Percentiles rank a stretch among this genome's conserved stretches.
These are phyloP conservation scores for Tylopilus felleus DNA, from an alignment of 768 basidiomycete genomes.

Conservation along the genomic window DNA sequence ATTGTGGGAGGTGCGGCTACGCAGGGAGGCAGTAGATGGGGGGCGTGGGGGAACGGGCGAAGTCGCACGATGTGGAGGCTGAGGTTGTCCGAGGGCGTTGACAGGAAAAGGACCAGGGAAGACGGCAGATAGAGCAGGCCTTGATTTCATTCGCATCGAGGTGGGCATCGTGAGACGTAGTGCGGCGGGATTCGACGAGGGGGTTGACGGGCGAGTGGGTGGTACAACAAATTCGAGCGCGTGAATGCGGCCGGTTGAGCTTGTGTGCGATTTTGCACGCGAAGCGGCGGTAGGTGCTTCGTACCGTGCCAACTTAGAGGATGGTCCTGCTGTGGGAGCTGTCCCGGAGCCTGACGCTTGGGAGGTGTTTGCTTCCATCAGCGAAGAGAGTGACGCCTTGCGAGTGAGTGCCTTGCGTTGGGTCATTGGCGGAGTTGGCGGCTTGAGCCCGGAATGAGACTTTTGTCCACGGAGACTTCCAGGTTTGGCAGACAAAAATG, in stretches of 20 bases:
- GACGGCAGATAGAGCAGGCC: constrained; percentile 73
- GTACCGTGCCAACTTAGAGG: constrained; percentile 51
- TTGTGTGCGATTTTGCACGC: constrained; percentile 67
- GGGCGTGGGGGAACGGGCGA: constrained; percentile 62
- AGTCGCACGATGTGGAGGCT: constrained; percentile 44
- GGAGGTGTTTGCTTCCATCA: constrained; percentile 57
- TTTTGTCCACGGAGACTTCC: constrained; percentile 80
- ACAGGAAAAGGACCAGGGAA: constrained; percentile 51
- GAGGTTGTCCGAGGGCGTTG: constrained; percentile 27
- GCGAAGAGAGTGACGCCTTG: constrained; percentile 76
- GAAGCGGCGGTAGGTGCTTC: constrained; percentile 81
- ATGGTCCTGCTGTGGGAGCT: constrained; percentile 31
- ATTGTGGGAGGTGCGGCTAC: constrained; percentile 30
- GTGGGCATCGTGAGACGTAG: constrained; percentile 87
- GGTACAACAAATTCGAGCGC: constrained; percentile 62
- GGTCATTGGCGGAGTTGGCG: constrained; percentile 64
- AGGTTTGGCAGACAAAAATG: constrained; percentile 65
- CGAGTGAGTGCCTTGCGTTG: constrained; percentile 57
- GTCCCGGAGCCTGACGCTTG: constrained; percentile 56
- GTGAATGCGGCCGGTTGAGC: constrained; percentile 60
- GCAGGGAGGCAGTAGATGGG: constrained; percentile 51
- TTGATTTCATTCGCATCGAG: constrained; percentile 66
- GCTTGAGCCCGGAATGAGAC: constrained; percentile 78
- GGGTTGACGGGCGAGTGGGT: constrained; percentile 76
- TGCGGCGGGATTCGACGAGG: constrained; percentile 72